phyloP scores from a whole-genome alignment of 805 yeast species.

The Phaffomyces thermotolerans region DNA sequence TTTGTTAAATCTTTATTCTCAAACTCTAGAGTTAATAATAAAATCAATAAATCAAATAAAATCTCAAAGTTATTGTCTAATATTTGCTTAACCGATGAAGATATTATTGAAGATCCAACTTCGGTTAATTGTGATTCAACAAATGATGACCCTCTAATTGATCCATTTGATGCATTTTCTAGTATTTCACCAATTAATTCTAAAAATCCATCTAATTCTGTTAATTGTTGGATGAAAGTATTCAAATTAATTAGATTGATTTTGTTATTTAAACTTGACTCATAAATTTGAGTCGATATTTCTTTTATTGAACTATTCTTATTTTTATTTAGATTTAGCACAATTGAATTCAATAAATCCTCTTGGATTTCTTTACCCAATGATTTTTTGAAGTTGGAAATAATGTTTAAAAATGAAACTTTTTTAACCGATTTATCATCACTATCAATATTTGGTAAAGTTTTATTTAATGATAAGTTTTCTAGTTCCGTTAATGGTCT shows the following conservation, averaged over 20 bases:
- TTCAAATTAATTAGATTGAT: slow-evolving; percentile 33
- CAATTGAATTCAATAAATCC: slow-evolving; percentile 28
- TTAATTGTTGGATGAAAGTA: slow-evolving; percentile 34
- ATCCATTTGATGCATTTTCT: slow-evolving; percentile 18
- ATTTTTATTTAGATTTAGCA: not conserved
- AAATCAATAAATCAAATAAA: slow-evolving; percentile 26
- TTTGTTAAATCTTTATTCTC: slow-evolving; percentile 22
- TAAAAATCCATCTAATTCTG: slow-evolving; percentile 30
- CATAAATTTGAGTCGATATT: slow-evolving; percentile 31
- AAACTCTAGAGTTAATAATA: slow-evolving; percentile 32
- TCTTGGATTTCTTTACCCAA: slow-evolving; percentile 31
- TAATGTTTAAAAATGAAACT: slow-evolving; percentile 25
- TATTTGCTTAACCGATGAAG: slow-evolving; percentile 22
- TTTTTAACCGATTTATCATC: slow-evolving; percentile 12
- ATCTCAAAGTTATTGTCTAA: slow-evolving; percentile 25
- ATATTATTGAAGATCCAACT: slow-evolving; percentile 20
- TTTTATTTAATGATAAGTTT: slow-evolving; percentile 24
- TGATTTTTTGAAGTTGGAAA: slow-evolving; percentile 34
- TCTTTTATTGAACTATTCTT: slow-evolving; percentile 26
- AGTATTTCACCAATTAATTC: slow-evolving; percentile 32
- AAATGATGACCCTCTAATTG: not conserved
- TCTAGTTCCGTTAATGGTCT: slow-evolving; percentile 30
- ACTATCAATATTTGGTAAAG: slow-evolving; percentile 8
- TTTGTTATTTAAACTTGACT: slow-evolving; percentile 31
- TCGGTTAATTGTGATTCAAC: slow-evolving; percentile 17